phyloP scores from a whole-genome alignment of 345 rosid species.

The Hevea brasiliensis region DNA sequence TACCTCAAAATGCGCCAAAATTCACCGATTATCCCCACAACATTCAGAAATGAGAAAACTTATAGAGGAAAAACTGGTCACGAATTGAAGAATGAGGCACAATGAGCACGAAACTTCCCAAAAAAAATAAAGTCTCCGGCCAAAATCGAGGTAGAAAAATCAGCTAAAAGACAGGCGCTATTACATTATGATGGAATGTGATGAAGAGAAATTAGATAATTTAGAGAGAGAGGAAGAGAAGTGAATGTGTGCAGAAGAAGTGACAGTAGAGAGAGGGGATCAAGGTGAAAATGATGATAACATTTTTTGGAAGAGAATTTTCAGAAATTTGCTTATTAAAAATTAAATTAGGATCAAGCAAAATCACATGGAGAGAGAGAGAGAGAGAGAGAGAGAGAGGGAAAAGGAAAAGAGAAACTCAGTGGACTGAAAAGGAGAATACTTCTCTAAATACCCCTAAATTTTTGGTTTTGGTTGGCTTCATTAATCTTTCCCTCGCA shows the following conservation, averaged over 20 bases:
- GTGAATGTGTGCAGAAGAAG: slow-evolving; percentile 21
- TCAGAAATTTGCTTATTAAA: background rate
- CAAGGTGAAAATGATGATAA: slow-evolving; percentile 19
- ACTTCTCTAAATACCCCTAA: background rate
- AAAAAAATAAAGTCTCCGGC: background rate
- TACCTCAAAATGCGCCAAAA: slow-evolving; percentile 5
- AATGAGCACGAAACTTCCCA: too few relatives aligned
- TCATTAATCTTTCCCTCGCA: background rate
- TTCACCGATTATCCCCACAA: background rate
- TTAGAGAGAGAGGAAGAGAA: too few relatives aligned
- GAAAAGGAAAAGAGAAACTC: background rate
- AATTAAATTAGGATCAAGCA: background rate
- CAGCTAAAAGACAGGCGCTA: too few relatives aligned
- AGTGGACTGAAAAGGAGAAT: slow-evolving; percentile 23
- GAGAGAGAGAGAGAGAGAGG: background rate
- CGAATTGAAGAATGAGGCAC: background rate
- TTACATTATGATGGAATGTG: too few relatives aligned
- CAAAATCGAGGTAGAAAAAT: background rate
- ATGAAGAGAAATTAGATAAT: too few relatives aligned
- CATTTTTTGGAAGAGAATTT: background rate
- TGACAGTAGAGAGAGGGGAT: slow-evolving; percentile 30
- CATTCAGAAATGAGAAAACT: background rate
- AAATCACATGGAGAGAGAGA: slow-evolving; percentile 12
- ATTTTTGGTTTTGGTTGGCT: slow-evolving; percentile 7
- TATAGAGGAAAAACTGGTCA: too few relatives aligned